Conservation (phyloP, 2,329 filamentous ascomycete species). For the Fusarium secorum region DNA sequence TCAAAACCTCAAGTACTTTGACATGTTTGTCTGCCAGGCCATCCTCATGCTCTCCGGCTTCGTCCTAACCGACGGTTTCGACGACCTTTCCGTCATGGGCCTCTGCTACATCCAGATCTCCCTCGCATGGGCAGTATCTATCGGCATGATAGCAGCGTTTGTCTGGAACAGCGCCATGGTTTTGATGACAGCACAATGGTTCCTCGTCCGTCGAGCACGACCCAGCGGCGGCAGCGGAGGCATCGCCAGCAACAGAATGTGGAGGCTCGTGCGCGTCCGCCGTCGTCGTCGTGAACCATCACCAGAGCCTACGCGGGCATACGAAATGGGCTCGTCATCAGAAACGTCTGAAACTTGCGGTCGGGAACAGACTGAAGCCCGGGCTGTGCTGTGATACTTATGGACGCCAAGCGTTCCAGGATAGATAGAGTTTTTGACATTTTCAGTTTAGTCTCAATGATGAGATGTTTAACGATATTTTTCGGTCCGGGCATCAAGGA, state of each 20-base stretch:
- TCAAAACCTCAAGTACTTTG: conserved; percentile 5
- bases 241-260: background rate
- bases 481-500: background rate
- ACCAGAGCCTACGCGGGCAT: background rate
- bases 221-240: background rate
- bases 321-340: conserved; percentile 1
- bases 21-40: conserved; percentile 18
- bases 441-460: background rate
- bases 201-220: conserved; percentile 4
- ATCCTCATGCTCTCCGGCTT: conserved; percentile 15
- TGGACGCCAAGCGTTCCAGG: background rate
- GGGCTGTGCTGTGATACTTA: background rate
- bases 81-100: conserved; percentile 1
- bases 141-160: conserved; percentile 12
- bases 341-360: background rate
- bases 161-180: conserved; percentile 19
- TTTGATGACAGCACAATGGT: conserved; percentile 15
- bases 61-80: background rate
- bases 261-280: conserved; percentile 1
- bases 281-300: background rate
- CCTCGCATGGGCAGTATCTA: background rate
- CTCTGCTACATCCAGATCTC: conserved; percentile 10
- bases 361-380: background rate
- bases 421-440: background rate
- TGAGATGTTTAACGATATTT: background rate